Evolutionary conservation across 2,329 filamentous ascomycete genomes (phyloP).

Genomic region (Sporothrix dimorphospora): DNA sequence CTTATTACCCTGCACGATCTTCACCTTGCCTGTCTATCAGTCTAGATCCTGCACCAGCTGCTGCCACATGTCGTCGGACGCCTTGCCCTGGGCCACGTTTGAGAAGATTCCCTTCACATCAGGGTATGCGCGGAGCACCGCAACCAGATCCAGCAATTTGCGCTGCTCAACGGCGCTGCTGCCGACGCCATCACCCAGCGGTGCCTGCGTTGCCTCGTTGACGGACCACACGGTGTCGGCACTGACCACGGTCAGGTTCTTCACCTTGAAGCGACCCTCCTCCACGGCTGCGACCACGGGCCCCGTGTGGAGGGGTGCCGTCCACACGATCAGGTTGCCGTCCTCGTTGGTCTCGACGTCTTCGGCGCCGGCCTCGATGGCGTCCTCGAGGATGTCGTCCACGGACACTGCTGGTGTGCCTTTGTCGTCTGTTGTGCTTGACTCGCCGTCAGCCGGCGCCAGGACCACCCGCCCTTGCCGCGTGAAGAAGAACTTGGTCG

Average conservation of each 20-base stretch:
- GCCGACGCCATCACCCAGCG: slow-evolving; percentile 57
- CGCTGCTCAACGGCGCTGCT: slow-evolving; percentile 59
- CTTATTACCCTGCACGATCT: neutral
- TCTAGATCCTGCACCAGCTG: slow-evolving; percentile 58
- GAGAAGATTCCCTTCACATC: slow-evolving; percentile 80
- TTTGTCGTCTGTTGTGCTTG: too few relatives aligned
- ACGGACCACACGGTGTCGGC: slow-evolving; percentile 84
- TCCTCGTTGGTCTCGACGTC: slow-evolving; percentile 68
- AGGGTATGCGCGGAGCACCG: slow-evolving; percentile 64
- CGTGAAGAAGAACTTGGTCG: slow-evolving; percentile 83
- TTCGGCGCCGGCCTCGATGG: slow-evolving; percentile 81
- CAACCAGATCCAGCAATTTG: slow-evolving; percentile 62
- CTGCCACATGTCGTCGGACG: slow-evolving; percentile 59
- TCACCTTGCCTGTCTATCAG: slow-evolving; percentile 35
- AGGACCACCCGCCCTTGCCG: slow-evolving; percentile 77
- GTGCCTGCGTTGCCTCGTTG: slow-evolving; percentile 76
- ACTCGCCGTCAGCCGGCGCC: slow-evolving; percentile 67
- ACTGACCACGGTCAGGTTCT: slow-evolving; percentile 65
- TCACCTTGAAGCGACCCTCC: slow-evolving; percentile 52
- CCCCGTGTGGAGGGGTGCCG: slow-evolving; percentile 66
- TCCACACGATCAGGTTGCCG: slow-evolving; percentile 72
- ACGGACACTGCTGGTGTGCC: too few relatives aligned
- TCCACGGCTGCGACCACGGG: slow-evolving; percentile 66
- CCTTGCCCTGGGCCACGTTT: slow-evolving; percentile 61
- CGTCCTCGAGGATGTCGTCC: slow-evolving; percentile 76